phyloP scores from a whole-genome alignment of 768 basidiomycete genomes.

The Termitomyces eurrhizus region DNA sequence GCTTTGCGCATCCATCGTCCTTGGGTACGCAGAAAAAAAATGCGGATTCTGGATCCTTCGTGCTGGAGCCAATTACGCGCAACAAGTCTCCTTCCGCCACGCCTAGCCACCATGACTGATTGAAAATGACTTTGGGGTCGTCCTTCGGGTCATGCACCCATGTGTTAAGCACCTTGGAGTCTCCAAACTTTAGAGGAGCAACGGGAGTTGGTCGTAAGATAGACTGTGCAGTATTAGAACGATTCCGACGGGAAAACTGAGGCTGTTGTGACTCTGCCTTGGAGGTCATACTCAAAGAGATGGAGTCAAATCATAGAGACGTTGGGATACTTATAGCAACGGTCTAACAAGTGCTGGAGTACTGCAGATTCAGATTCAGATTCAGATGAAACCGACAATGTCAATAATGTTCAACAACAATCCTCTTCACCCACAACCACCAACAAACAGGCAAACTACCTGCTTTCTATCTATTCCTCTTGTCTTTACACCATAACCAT shows the following conservation, averaged over 20 bases:
- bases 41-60: conserved; percentile 34
- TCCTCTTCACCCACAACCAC: background rate
- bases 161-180: conserved; percentile 55
- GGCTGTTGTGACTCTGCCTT: conserved; percentile 62
- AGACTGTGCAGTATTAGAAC: conserved; percentile 76
- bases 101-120: conserved; percentile 75
- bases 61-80: conserved; percentile 42
- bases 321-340: background rate
- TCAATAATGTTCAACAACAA: conserved; percentile 3
- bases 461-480: background rate
- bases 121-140: conserved; percentile 48
- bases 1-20: conserved; percentile 57
- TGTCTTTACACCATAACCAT: background rate
- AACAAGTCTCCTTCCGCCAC: conserved; percentile 74
- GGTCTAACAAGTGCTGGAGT: background rate
- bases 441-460: background rate
- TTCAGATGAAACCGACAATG: background rate
- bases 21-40: conserved; percentile 66
- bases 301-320: conserved; percentile 1
- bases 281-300: conserved; percentile 45
- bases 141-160: conserved; percentile 77
- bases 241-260: conserved; percentile 48
- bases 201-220: conserved; percentile 42
- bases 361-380: no score
- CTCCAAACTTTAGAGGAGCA: conserved; percentile 55